A percentile compares a stretch with the other conserved stretches of the same genome.
These are phyloP conservation scores for Dillenia turbinata DNA, from an alignment of 164 flowering plant genomes.

Conservation along the genomic window DNA sequence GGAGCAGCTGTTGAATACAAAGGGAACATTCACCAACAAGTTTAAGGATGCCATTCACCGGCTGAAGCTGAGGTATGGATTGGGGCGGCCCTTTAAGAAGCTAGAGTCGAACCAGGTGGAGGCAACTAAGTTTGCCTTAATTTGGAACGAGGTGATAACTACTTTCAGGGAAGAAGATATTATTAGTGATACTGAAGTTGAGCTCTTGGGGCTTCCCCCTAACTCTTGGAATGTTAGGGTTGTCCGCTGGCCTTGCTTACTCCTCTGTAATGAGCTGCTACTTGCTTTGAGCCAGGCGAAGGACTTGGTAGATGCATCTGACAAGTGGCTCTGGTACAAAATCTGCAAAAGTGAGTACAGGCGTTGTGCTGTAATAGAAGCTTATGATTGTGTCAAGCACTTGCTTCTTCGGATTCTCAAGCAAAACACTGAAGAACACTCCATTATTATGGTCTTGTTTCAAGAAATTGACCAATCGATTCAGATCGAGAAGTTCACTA, in stretches of 20 bases:
- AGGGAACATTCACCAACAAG: conserved; percentile 43
- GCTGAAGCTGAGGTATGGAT: conserved; percentile 62
- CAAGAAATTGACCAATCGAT: conserved; percentile 57
- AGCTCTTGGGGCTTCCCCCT: conserved; percentile 53
- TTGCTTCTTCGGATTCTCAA: conserved; percentile 42
- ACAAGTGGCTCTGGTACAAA: conserved; percentile 62
- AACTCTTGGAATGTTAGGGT: conserved; percentile 62
- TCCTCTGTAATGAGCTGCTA: conserved; percentile 60
- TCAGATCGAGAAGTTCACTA: conserved; percentile 47
- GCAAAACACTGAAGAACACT: conserved; percentile 42
- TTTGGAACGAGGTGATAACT: conserved; percentile 63
- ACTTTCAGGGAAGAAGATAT: conserved; percentile 67
- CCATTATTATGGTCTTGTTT: conserved; percentile 44
- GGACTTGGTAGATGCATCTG: conserved; percentile 60
- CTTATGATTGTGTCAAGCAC: conserved; percentile 53
- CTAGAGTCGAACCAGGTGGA: conserved; percentile 66
- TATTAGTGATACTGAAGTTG: conserved; percentile 50
- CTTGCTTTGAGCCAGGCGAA: conserved; percentile 65
- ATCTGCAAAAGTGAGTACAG: conserved; percentile 64
- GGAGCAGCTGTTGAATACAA: conserved; percentile 54
- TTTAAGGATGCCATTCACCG: conserved; percentile 52
- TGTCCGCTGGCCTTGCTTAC: conserved; percentile 65
- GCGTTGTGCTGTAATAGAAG: conserved; percentile 65
- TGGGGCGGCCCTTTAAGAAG: conserved; percentile 53
- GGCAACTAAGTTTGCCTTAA: conserved; percentile 57